Base-by-base conservation (phyloP, 2,329 filamentous ascomycete genomes). In the Periconia digitata region DNA sequence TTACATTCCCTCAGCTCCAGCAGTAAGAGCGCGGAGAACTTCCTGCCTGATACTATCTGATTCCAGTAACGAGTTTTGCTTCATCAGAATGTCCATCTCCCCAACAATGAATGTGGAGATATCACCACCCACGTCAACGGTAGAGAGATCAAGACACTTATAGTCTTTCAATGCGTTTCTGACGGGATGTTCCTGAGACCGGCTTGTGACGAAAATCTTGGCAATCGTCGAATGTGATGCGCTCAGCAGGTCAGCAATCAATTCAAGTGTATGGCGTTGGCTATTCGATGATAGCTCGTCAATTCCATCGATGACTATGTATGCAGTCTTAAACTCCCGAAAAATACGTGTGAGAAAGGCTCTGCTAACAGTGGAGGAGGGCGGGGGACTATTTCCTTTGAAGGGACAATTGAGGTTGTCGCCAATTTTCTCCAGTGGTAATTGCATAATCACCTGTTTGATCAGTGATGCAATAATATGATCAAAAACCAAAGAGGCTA, bases 1-100 rank as follows among this genome's bases (percentile, higher is more conserved):
- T 50, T 40, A 60, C 58, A 60, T 60, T 7, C 53, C 54, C 12
- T 59, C 47, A 1, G 60, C 58, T 16, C 50, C 50, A 8, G 29
- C 5, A 0, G 52, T 18, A 6, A 62, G 50, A 22, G 43, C 37
- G 20, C 48, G 18, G 3, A 47, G 29, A 12, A 61, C 46, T 8
- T 61, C 47, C 20, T 54, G 3, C 35, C 45, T 50, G 20, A 59
- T 18, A 13, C 16, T 24, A 15, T 42, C 40, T 18, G 56, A 37
- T 3, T 36, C 20, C 2, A 54, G 23, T 13, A 42, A 23, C 2
- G 53, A 47, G 8, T 53, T 52, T 4, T 45, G n/a, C 7, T 34
- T 10, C n/a, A 13, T 10, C 5, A 46, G 2, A 8, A 24, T 24
- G 16, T 54, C 43, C 10, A 59, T 36, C 10, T 23, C 29, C 8